Conservation (phyloP, 2,329 filamentous ascomycete genomes). For the Niveomyces coronatus region DNA sequence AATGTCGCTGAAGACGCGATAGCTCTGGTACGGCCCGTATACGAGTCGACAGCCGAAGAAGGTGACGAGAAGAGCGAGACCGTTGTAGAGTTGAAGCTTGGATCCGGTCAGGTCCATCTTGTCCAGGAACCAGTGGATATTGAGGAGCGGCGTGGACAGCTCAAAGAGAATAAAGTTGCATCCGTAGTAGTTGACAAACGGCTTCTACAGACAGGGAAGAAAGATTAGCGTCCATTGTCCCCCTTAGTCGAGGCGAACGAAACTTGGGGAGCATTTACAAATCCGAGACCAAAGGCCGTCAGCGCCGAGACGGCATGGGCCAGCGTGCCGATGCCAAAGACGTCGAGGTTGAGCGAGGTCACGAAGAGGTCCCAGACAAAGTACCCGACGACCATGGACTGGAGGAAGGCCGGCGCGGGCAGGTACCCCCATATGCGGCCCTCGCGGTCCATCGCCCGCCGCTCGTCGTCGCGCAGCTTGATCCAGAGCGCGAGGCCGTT, state of each 20-base stretch:
- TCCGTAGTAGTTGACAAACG: conserved; percentile 77
- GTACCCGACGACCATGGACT: conserved; percentile 69
- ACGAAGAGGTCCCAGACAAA: conserved; percentile 75
- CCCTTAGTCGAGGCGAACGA: conserved; percentile 6
- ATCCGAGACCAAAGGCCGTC: conserved; percentile 65
- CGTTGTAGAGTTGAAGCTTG: conserved; percentile 65
- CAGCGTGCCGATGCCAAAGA: conserved; percentile 68
- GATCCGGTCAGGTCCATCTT: conserved; percentile 74
- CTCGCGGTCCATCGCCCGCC: conserved; percentile 53
- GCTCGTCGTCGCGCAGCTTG: conserved; percentile 58
- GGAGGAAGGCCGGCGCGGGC: conserved; percentile 59
- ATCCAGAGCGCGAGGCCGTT: conserved; percentile 64
- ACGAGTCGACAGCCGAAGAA: conserved; percentile 71
- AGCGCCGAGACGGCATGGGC: conserved; percentile 68
- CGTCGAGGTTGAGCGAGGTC: conserved; percentile 54
- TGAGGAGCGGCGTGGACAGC: conserved; percentile 74
- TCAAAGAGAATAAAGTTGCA: conserved; percentile 79
- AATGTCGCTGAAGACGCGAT: conserved; percentile 60
- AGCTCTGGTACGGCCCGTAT: conserved; percentile 66
- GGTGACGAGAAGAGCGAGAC: conserved; percentile 57
- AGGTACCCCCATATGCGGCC: conserved; percentile 71
- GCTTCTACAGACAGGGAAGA: conserved; percentile 54
- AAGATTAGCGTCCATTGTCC: conserved; percentile 7
- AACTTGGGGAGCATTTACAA: conserved; percentile 45
- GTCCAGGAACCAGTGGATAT: conserved; percentile 88